Conservation (phyloP, 2,329 filamentous ascomycete genomes). For the Neofusicoccum cordaticola region DNA sequence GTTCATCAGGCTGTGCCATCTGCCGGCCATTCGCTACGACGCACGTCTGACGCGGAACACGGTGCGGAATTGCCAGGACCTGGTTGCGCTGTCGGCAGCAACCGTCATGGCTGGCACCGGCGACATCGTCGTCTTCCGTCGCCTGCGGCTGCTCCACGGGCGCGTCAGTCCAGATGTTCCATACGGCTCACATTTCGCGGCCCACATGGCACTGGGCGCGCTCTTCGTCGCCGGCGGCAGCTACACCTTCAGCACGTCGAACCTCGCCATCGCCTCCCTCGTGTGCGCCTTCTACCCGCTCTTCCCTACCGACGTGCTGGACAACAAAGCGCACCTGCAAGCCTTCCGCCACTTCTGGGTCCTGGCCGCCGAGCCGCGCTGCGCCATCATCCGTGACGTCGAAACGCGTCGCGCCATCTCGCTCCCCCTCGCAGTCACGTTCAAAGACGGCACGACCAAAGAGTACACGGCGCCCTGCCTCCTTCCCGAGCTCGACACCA, state of each 20-base stretch:
- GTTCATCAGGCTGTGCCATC: slow-evolving; percentile 72
- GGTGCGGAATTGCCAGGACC: slow-evolving; percentile 85
- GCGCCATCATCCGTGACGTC: slow-evolving; percentile 82
- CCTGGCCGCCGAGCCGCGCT: slow-evolving; percentile 83
- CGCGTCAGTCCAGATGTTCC: slow-evolving; percentile 78
- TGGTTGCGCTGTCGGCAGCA: slow-evolving; percentile 75
- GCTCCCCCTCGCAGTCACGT: slow-evolving; percentile 65
- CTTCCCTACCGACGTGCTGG: slow-evolving; percentile 83
- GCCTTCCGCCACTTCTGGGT: slow-evolving; percentile 98
- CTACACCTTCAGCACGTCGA: slow-evolving; percentile 83
- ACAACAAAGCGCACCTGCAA: slow-evolving; percentile 92
- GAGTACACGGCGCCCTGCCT: slow-evolving; percentile 55
- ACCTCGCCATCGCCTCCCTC: slow-evolving; percentile 80
- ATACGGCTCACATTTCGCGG: slow-evolving; percentile 90
- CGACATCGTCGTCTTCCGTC: slow-evolving; percentile 79
- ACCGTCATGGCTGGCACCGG: slow-evolving; percentile 96
- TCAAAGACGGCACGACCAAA: slow-evolving; percentile 45
- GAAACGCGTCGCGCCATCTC: slow-evolving; percentile 77
- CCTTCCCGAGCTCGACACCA: slow-evolving; percentile 62
- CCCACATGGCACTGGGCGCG: slow-evolving; percentile 85
- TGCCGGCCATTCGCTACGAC: slow-evolving; percentile 69
- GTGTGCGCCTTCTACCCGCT: slow-evolving; percentile 92
- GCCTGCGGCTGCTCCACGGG: slow-evolving; percentile 83
- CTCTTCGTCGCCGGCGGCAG: slow-evolving; percentile 92
- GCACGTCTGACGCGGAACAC: slow-evolving; percentile 78